Evolutionary conservation across 805 yeast genomes (phyloP), one percentile per base, ranked within the genome.

Genomic region (Saccharomycopsis vini): DNA sequence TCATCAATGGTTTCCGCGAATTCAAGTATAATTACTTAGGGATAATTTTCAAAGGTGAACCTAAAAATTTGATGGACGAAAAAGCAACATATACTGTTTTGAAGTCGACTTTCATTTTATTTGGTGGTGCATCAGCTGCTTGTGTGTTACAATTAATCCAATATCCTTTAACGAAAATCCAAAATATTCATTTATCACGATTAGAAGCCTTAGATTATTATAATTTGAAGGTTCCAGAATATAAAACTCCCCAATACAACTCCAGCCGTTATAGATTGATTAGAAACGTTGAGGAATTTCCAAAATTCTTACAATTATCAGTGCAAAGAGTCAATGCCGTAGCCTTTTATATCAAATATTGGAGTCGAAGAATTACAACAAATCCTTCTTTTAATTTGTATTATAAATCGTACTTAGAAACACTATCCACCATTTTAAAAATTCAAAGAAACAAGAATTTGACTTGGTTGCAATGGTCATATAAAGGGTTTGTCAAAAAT

Each of bases 71-170:
- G 24, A 33, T 46, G 39, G 61, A 60, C 34, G 54, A 59, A 22
- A 53, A 57, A 20, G 52, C 52, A 24, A 53, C 54, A 36, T 59
- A 57, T 42, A 72, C 69, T 46, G 65, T 77, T n/a, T 56, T 85
- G 32, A 77, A 74, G 52, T 79, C 89, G 2, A 59, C 80, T 1
- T 84, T 81, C 57, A 74, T 87, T 3, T 69, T 90, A 23, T 54
- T 81, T 5, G 96, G 95, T 0, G 97, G 97, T 16, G 86, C 92
- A 7, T 68, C 82, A 4, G 96, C 97, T 1, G 90, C 96, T 0
- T 66, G 79, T 16, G 68, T 86, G 0, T 64, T 89, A 18, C 77
- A 89, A 49, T 70, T 79, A 3, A 79, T 89, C 4, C 95, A 87
- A 54, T 87, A 81, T 52, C 97, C 97, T 0, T 66, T 90, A 28